Evolutionary conservation across 108 stramenopile genomes (phyloP).

Genomic region (Craspedostauros australis): DNA sequence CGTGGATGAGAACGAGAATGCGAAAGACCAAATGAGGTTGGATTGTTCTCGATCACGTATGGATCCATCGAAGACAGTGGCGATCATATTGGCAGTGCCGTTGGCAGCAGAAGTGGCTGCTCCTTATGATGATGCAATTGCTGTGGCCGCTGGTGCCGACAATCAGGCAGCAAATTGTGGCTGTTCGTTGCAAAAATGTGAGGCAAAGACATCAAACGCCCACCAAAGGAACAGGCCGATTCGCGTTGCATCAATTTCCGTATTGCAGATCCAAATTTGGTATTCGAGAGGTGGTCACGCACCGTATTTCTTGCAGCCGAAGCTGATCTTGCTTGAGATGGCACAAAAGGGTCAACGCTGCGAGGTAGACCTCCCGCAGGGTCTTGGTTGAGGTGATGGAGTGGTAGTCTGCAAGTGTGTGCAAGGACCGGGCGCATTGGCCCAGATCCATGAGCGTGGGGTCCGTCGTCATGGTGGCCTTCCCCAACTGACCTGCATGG

Average conservation of each 20-base stretch:
- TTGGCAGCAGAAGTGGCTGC: too few relatives aligned
- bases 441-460: constrained; percentile 31
- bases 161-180: constrained; percentile 9
- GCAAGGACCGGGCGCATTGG: constrained; percentile 15
- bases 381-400: constrained; percentile 13
- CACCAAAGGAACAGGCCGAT: too few relatives aligned
- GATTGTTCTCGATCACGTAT: too few relatives aligned
- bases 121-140: too few relatives aligned
- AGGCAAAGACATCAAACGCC: too few relatives aligned
- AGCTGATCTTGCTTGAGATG: constrained; percentile 34
- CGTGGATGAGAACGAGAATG: too few relatives aligned
- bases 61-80: too few relatives aligned
- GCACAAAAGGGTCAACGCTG: constrained; percentile 29
- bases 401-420: constrained; percentile 3
- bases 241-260: constrained; percentile 6
- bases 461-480: too few relatives aligned
- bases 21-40: too few relatives aligned
- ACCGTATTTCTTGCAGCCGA: constrained; percentile 26
- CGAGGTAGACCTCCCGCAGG: constrained; percentile 28
- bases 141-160: neutral
- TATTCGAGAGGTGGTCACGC: constrained; percentile 11
- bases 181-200: neutral
- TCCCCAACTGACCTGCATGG: too few relatives aligned
- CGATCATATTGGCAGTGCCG: too few relatives aligned
- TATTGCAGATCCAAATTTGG: constrained; percentile 9